Evolutionary conservation across 495 filamentous ascomycete genomes (phyloP), one percentile per base, ranked within the genome.

Genomic region (Bathelium albidoporum): DNA sequence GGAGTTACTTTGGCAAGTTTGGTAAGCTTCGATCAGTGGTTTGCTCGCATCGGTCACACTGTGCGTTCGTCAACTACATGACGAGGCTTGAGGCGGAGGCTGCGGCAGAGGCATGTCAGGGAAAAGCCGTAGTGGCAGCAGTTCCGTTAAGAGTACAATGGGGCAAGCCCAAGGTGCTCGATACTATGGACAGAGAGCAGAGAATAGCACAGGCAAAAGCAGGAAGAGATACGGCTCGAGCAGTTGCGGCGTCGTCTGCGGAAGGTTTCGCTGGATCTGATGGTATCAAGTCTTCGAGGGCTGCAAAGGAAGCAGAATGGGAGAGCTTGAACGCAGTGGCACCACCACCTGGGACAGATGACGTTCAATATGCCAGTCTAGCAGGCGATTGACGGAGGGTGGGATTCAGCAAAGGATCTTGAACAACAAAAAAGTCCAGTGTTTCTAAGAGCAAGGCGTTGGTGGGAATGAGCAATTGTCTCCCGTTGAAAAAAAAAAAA

Each of bases 1-100:
- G 95, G 20, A 86, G 89, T 7, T 94, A 94, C 79, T 98, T 98
- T 76, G 81, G 86, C 31, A 82, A 86, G 41, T 95, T 90, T 67
- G 94, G 94, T 58, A 84, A 87, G 68, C 84, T 98, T 60, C 89
- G 92, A 62, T 94, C 89, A 2, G 72, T 98, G 22, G 86, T 97
- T 58, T 96, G 95, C 74, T 95, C 91, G 14, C 94, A 98, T 74
- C 93, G 95, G 74, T 89, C 94, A 9, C 95, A 97, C 71, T 96
- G 90, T 69, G 94, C 95, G 0, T 98, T 96, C 69, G 82, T 98
- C 74, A 98, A 97, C 76, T 98, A 89, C 72, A 81, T 88, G 61
- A 88, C 83, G 29, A 85, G 95, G 60, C 83, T 89, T 45, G 85
- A 81, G 1, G 94, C 94, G 11, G 94, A 97, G 74, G 84, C 79